Evolutionary conservation across 768 basidiomycete species (phyloP), one percentile per base, ranked within the genome.

Genomic region (Lactifluus volemus): DNA sequence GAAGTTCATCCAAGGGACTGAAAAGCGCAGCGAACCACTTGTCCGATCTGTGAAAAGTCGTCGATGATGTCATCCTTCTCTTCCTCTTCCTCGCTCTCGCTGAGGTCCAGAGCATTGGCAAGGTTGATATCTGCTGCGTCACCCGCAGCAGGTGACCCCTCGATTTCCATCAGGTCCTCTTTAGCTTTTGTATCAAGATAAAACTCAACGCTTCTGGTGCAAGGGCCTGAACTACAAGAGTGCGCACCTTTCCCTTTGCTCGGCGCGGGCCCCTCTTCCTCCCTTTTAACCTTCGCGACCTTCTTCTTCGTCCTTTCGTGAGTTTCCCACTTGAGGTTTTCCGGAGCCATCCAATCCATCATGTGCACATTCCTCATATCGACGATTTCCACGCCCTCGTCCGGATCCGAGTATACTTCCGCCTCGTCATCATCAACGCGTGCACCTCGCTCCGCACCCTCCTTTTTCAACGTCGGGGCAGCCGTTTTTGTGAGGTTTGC

Each of bases 291-390:
- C 58, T 68, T 66, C 21, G 42, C 60, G 0, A 32, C 56, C 42
- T 67, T 61, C 17, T 67, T 71, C 61, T 71, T 75, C 59, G 76
- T 76, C 48, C 71, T 72, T 59, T 70, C 67, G 49, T 74, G 72
- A 39, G 70, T 77, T 56, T 84, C 81, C 65, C 75, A 84, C 57
- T 74, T 76, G 57, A 92, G 68, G 62, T 79, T 84, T 69, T 92
- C 89, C 0, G 91, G 91, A 8, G 91, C 91, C 85, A 90, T 90
- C 84, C 85, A 91, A 70, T 93, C 91, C 83, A 93, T 82, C 63
- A 84, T 76, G 53, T 79, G 74, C 34, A 93, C 83, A 60, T 85
- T 79, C 34, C 85, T 84, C 82, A 93, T 87, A 68, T 93, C 91
- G 44, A 93, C 76, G 55, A 92, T 90, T 73, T 92, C 88, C 29